Evolutionary conservation across 2,329 filamentous ascomycete species (phyloP), one percentile per base, ranked within the genome.

Genomic region (Neopestalotiopsis sp.): DNA sequence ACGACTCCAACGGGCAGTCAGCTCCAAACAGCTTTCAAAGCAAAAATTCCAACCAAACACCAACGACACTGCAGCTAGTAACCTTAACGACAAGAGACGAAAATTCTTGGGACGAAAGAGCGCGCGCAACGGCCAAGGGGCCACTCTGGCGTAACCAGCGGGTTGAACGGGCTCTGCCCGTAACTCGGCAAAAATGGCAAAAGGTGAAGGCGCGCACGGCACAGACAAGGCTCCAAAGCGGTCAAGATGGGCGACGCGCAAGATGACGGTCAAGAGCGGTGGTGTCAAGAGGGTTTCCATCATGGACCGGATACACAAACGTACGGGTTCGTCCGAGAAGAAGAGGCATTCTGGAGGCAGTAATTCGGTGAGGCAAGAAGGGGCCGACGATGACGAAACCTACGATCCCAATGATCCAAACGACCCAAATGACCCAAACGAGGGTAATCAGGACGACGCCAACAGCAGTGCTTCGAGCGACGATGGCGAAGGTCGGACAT

Each of bases 191-290:
- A 76, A 67, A 64, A 82, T 83, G 81, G 73, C 79, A 67, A 78
- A 78, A 72, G 77, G 74, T 69, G 76, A 76, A 40, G 74, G 76
- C 66, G 65, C 69, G 32, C 69, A 67, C 40, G 71, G 61, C 68
- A 62, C 59, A 5, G 69, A 68, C 42, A 65, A 60, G 30, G 69
- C 69, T 32, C 64, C 64, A 28, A 94, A 95, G 78, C 88, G 95
- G 78, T 91, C 96, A 80, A 88, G 96, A 90, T 98, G 96, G 96
- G 95, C 96, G 20, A 98, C 96, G n/a, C 93, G 95, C 77, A 93
- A 94, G 79, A 89, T 93, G 80, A 90, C 91, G 14, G 90, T 93
- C 75, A 88, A 90, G 77, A 93, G 91, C 78, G 94, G 92, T 72
- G 85, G 87, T 74, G 87, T 89, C 78, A 98, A 98, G 86, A 91